Evolutionary conservation across 345 rosid genomes (phyloP), one percentile per base, ranked within the genome.

Genomic region (Gossypium stocksii): DNA sequence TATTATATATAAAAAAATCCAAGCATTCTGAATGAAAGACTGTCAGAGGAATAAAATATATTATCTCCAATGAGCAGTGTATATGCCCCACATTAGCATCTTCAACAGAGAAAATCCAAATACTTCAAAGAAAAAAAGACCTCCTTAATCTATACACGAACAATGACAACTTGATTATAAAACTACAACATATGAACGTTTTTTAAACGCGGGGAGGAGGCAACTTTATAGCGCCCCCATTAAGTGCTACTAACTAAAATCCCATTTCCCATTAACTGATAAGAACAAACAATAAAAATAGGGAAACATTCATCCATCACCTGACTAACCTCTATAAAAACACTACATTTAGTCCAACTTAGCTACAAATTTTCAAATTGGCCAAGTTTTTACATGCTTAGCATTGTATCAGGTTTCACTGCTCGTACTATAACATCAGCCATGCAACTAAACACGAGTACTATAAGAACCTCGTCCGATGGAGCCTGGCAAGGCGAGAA

Each of bases 401-500:
- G 38, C 16, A 23, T 59, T 12, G 38, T 34, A 34, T 25, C n/a
- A 25, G 64, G 2, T 14, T 59, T 59, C 60, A 19, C 25, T 64
- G 48, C 34, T 58, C 3, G 3, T 58, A 14, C 15, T 9, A 57
- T 54, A 56, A 4, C 13, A 20, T 10, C 60, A 58, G 62, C 68
- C 68, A 64, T 64, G 68, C 68, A 64, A 17, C 49, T 1, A 19
- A 64, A 64, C 68, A 15, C 15, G 9, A 64, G 23, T 23, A 38
- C 68, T 17, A 9, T 63, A 38, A n/a, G 23, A 63, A n/a, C 48
- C 15, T 64, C 49, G 9, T 64, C 48, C 1, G 76, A 78, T 22
- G 85, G 89, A 19, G 87, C 59, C 14, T 86, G 84, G 85, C 85
- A 83, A 75, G 87, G 87, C 27, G 83, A 86, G 9, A 86, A 83